Evolutionary conservation across 192 early-diverging fungal species (phyloP).

Genomic region (Linderina pennispora): DNA sequence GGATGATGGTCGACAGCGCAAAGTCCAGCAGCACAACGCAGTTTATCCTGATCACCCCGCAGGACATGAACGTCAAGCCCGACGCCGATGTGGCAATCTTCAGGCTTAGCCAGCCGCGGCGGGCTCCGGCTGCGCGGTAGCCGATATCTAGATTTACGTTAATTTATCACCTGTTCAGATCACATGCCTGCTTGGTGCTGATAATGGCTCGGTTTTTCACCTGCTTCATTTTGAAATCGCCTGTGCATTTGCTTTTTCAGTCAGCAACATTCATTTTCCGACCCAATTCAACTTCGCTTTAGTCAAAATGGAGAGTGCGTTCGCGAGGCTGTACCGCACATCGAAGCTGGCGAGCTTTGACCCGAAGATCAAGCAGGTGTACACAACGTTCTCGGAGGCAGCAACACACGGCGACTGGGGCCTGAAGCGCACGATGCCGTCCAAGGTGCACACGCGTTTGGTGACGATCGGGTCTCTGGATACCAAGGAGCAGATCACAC

Average conservation of each 20-base stretch:
- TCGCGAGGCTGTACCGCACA: constrained; percentile 57
- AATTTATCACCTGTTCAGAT: background rate
- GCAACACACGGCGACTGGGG: constrained; percentile 61
- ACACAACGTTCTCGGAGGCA: constrained; percentile 54
- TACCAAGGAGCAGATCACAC: constrained; percentile 64
- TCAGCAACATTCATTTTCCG: no score
- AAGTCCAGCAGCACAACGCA: constrained; percentile 63
- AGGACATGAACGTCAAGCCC: constrained; percentile 68
- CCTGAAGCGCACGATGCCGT: constrained; percentile 66
- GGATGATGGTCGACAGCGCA: constrained; percentile 83
- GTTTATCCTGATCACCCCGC: constrained; percentile 96
- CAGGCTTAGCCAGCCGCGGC: constrained; percentile 48
- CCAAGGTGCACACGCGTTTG: constrained; percentile 52
- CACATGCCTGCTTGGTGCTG: background rate
- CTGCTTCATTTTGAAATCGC: background rate
- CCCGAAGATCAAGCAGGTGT: constrained; percentile 62
- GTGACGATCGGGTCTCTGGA: constrained; percentile 56
- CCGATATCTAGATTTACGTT: no score
- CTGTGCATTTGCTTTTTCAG: no score
- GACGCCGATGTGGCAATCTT: constrained; percentile 46
- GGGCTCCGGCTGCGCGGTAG: no score
- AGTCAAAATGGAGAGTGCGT: constrained; percentile 60
- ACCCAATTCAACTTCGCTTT: no score
- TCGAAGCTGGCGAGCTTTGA: constrained; percentile 67
- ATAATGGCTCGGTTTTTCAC: background rate